Conservation (phyloP, 202 grass and related monocot genomes). For the Bolboschoenoplectus hybrid region DNA sequence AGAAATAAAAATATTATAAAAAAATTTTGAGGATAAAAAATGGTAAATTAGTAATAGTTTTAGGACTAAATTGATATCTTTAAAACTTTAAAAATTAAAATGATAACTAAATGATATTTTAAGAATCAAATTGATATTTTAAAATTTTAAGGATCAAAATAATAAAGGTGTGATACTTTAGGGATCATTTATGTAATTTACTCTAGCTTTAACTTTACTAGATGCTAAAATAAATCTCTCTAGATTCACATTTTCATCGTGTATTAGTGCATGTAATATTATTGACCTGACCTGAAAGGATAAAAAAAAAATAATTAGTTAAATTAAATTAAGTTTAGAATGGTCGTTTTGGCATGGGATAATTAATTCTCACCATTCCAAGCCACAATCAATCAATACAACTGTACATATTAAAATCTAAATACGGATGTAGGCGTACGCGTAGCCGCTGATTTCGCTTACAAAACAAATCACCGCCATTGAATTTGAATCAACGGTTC, state of each 20-base stretch:
- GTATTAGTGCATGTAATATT: neutral
- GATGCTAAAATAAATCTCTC: neutral
- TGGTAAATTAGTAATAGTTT: too few relatives aligned
- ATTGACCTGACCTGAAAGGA: neutral
- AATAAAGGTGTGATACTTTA: too few relatives aligned
- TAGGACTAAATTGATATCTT: too few relatives aligned
- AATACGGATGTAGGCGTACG: neutral
- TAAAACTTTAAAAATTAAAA: too few relatives aligned
- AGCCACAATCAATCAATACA: neutral
- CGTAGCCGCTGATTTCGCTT: neutral
- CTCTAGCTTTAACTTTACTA: neutral
- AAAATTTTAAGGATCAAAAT: too few relatives aligned
- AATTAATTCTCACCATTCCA: neutral
- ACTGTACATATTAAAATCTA: neutral
- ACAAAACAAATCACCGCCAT: neutral
- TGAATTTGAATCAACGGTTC: neutral
- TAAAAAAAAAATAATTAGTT: neutral
- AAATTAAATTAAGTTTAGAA: neutral
- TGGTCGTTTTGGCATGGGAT: neutral
- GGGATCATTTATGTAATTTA: too few relatives aligned
- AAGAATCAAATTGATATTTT: too few relatives aligned
- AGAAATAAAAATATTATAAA: too few relatives aligned
- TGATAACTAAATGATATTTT: too few relatives aligned
- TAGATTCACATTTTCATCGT: neutral
- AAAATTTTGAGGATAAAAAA: too few relatives aligned